Percentiles rank a stretch among this genome's conserved stretches.
These are phyloP conservation scores for Ilex asprella DNA, from an alignment of 257 asterid genomes.

Conservation along the genomic window DNA sequence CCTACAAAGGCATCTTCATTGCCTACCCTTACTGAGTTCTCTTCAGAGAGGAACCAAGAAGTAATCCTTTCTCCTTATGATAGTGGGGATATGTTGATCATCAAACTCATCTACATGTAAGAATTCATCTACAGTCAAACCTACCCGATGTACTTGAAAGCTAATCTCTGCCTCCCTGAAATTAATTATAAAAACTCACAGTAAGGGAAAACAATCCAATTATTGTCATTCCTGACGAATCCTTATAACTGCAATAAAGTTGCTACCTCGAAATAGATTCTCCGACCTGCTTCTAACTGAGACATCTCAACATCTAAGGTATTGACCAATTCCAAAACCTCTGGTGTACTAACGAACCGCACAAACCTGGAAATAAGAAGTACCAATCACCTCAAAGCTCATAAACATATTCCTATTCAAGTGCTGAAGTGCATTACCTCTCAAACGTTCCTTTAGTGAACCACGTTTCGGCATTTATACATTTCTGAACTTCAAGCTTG, in stretches of 20 bases:
- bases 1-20: too few species aligned
- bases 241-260: slow-evolving; percentile 3
- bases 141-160: not conserved
- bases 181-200: slow-evolving; percentile 18
- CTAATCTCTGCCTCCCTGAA: slow-evolving; percentile 69
- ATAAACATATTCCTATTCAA: slow-evolving; percentile 2
- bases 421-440: slow-evolving; percentile 38
- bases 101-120: too few species aligned
- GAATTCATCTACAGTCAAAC: too few species aligned
- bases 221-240: slow-evolving; percentile 1
- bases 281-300: slow-evolving; percentile 81
- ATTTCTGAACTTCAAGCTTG: slow-evolving; percentile 65
- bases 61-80: too few species aligned
- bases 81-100: too few species aligned
- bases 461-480: slow-evolving; percentile 57
- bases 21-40: too few species aligned
- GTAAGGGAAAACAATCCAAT: slow-evolving; percentile 1
- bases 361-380: slow-evolving; percentile 55
- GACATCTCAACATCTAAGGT: slow-evolving; percentile 84
- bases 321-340: slow-evolving; percentile 65
- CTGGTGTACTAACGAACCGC: slow-evolving; percentile 90
- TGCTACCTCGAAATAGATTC: slow-evolving; percentile 68
- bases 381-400: slow-evolving; percentile 6
- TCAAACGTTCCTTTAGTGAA: slow-evolving; percentile 93
- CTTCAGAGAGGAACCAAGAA: too few species aligned